These are phyloP conservation scores for Collybia sordida DNA, from an alignment of 768 basidiomycete species.

Conservation along the genomic window DNA sequence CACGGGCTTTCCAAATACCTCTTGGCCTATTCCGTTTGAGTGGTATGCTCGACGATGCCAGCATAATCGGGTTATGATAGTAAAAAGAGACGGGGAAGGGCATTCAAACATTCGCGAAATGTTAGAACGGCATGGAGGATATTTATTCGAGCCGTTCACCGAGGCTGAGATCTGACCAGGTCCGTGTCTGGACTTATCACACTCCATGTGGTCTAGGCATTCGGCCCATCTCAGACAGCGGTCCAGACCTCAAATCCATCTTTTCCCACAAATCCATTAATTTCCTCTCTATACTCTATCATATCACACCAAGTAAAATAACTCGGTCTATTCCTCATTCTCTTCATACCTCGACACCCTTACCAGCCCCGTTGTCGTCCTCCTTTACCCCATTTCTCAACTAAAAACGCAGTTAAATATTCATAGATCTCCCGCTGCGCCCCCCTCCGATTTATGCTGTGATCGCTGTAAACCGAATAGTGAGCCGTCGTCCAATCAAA, in stretches of 20 bases:
- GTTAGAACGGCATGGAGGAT: constrained; percentile 13
- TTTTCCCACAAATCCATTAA: constrained; percentile 12
- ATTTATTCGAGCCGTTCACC: constrained; percentile 21
- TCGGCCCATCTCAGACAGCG: constrained; percentile 1
- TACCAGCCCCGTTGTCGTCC: constrained; percentile 64
- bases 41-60: constrained; percentile 12
- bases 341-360: neutral
- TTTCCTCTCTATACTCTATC: neutral
- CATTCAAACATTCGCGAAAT: constrained; percentile 19
- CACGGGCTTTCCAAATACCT: constrained; percentile 47
- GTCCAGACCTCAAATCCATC: neutral
- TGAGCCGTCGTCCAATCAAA: constrained; percentile 14
- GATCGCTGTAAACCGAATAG: constrained; percentile 57
- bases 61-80: constrained; percentile 14
- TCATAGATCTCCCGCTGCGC: constrained; percentile 86
- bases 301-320: neutral
- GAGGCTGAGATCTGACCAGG: constrained; percentile 9
- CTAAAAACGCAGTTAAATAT: constrained; percentile 79
- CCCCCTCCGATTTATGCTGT: constrained; percentile 68
- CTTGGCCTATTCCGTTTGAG: constrained; percentile 31
- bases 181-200: constrained; percentile 17
- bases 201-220: neutral
- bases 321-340: neutral
- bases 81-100: constrained; percentile 24
- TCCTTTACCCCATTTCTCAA: constrained; percentile 93